Conservation (phyloP, 108 stramenopile genomes). For the Seminavis robusta region DNA sequence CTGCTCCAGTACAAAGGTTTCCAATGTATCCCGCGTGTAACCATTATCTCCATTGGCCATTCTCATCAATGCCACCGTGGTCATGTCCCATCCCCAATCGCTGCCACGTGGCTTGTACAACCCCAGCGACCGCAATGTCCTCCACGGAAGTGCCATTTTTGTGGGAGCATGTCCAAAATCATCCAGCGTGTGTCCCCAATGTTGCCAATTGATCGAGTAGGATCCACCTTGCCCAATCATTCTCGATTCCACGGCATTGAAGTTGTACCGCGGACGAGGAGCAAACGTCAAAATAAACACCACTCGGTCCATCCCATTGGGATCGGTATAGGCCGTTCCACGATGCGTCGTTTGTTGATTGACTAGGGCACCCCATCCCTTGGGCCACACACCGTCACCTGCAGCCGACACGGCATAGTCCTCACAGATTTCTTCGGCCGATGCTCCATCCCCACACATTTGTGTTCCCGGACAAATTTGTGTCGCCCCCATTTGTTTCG, state of each 20-base stretch:
- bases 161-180: conserved; percentile 39
- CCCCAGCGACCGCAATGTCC: conserved; percentile 33
- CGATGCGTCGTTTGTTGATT: conserved; percentile 57
- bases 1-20: conserved; percentile 25
- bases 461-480: conserved; percentile 57
- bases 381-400: conserved; percentile 18
- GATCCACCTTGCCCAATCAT: conserved; percentile 42
- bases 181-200: conserved; percentile 59
- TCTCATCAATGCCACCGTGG: conserved; percentile 27
- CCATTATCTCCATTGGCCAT: conserved; percentile 48
- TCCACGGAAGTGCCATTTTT: conserved; percentile 40
- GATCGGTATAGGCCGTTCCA: conserved; percentile 43
- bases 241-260: conserved; percentile 25
- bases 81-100: conserved; percentile 46
- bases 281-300: conserved; percentile 59
- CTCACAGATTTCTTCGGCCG: conserved; percentile 18
- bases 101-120: conserved; percentile 25
- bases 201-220: conserved; percentile 48
- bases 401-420: conserved; percentile 29
- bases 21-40: conserved; percentile 21
- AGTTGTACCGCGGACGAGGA: conserved; percentile 35
- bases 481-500: conserved; percentile 50
- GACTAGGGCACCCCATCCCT: conserved; percentile 48
- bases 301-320: conserved; percentile 40
- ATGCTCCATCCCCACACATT: conserved; percentile 38